These are phyloP conservation scores for Anisogramma anomala DNA, from an alignment of 2,329 filamentous ascomycete genomes.

Conservation along the genomic window DNA sequence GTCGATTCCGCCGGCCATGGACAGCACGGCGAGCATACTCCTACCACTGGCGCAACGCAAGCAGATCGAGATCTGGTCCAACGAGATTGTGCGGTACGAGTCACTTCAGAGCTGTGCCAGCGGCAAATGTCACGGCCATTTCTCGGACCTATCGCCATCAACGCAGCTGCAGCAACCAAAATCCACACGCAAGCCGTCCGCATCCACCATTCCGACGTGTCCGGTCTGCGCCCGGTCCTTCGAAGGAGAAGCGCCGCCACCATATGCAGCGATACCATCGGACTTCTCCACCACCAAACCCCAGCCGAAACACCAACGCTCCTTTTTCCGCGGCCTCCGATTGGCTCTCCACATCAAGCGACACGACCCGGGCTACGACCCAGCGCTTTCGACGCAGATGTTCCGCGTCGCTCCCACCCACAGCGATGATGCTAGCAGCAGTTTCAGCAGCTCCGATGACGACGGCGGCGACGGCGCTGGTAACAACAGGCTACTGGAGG, in stretches of 20 bases:
- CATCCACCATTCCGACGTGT: background rate
- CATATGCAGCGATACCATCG: background rate
- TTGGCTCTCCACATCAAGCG: background rate
- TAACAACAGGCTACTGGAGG: conserved; percentile 15
- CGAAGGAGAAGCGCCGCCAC: background rate
- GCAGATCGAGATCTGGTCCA: conserved; percentile 11
- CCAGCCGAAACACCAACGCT: background rate
- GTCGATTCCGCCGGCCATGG: background rate
- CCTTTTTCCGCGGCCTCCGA: conserved; percentile 4
- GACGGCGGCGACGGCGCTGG: background rate
- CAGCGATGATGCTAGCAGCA: conserved; percentile 12
- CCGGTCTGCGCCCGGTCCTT: conserved; percentile 7
- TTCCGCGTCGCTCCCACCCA: conserved; percentile 10
- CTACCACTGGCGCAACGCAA: conserved; percentile 3
- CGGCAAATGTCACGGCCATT: conserved; percentile 3
- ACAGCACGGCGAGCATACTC: conserved; percentile 1
- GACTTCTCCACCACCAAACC: background rate
- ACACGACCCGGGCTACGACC: background rate
- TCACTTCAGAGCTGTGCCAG: conserved; percentile 1
- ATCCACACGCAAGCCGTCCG: background rate
- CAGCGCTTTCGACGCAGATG: conserved; percentile 12
- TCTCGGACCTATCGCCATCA: background rate
- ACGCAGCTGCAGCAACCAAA: background rate
- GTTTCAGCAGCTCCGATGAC: background rate
- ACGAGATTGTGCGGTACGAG: background rate